Base-by-base conservation (phyloP, 352 stramenopile species). In the Pythium volutum region DNA sequence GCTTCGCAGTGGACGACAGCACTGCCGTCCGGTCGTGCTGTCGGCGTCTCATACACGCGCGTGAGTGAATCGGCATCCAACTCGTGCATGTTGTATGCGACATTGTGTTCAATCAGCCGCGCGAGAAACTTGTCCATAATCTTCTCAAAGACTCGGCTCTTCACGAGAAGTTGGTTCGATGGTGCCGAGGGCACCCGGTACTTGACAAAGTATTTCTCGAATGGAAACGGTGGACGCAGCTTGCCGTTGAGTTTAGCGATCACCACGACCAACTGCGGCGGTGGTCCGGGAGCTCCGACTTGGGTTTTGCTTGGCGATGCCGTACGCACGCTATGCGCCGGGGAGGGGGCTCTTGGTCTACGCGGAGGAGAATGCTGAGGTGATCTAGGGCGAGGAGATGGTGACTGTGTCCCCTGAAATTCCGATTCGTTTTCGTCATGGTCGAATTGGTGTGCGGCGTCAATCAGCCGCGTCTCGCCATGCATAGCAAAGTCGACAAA, bases 181-280 rank as follows among this genome's bases (percentile, higher is more conserved):
- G 38, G 14, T 11, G 26, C 39, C 4, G 26, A 14, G 4, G 43
- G 62, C 46, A 71, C 47, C 12, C 70, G 73, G 59, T 93, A 89
- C 55, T 91, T 93, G 41, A 66, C 66, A 27, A 91, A 84, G 55
- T 93, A 93, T 60, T 88, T 89, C 8, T 77, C 77, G 55, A 93
- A 93, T 0, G 79, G 77, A 55, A 93, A 93, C 15, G 54, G 62
- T 8, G 77, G 71, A 6, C 53, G 52, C 8, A 90, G 51, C 26
- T 76, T 75, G n/a, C 29, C 48, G 41, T 89, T 86, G 10, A 90
- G 55, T 47, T 66, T 75, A 26, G 57, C 69, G 3, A 91, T 73
- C 6, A 75, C 66, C 31, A 86, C 55, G 22, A 69, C 27, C 2
- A 66, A 33, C 15, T 64, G 55, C 9, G 60, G 38, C 22, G 50